Evolutionary conservation across 2,329 filamentous ascomycete species (phyloP).

Genomic region (Beauveria sp.): DNA sequence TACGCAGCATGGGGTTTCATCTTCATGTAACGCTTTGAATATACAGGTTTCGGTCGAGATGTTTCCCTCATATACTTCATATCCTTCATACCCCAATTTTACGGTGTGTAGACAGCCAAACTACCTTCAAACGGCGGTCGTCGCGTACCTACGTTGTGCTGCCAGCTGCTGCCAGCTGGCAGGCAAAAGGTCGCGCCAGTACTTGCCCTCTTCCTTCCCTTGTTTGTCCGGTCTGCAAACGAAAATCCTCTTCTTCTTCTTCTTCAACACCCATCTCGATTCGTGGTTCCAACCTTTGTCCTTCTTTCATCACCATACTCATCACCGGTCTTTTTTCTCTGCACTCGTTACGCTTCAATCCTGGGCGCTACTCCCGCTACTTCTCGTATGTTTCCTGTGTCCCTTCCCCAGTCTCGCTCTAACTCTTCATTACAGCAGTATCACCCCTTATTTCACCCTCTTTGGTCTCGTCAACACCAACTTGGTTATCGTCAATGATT

Average conservation of each 20-base stretch:
- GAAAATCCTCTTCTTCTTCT: background rate
- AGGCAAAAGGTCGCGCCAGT: background rate
- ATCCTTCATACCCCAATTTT: background rate
- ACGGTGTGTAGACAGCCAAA: background rate
- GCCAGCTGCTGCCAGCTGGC: constrained; percentile 12
- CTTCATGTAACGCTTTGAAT: background rate
- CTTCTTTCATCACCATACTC: background rate
- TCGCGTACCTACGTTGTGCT: background rate
- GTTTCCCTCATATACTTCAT: background rate
- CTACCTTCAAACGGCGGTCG: background rate
- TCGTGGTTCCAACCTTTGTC: background rate
- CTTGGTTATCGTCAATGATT: constrained; percentile 5
- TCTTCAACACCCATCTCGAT: background rate
- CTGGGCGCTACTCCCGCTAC: background rate
- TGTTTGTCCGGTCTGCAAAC: background rate
- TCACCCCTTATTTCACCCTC: background rate
- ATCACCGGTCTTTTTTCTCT: background rate
- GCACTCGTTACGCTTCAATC: background rate
- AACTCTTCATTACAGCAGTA: background rate
- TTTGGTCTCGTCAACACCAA: background rate
- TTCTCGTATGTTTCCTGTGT: background rate
- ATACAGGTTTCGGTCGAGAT: background rate
- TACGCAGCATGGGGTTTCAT: background rate
- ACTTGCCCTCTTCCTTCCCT: background rate
- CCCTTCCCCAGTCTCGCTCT: background rate